Base-by-base conservation (phyloP, 2,329 filamentous ascomycete genomes). In the Rhinocladiella similis region DNA sequence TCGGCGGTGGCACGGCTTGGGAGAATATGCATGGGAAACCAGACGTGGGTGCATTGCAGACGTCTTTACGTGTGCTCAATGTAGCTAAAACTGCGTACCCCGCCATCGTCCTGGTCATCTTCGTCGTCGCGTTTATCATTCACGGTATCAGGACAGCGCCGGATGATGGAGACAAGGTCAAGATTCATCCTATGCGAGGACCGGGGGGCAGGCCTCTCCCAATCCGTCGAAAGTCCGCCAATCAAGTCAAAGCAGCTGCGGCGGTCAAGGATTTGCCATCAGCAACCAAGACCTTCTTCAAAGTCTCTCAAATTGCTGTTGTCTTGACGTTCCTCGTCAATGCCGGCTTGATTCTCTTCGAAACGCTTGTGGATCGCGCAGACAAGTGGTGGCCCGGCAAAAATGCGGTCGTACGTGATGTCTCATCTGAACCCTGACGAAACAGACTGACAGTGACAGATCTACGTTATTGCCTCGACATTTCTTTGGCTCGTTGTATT, bases 201-300 rank as follows among this genome's bases (percentile, higher is more conserved):
- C 91, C 92, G 1, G 92, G 90, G 54, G 93, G 92, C 64, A 92
- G 95, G 71, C 91, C 91, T 33, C 78, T 97, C 52, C 91, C 91
- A 57, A 88, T 85, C 69, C 84, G 77, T 75, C 78, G 74, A 71
- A 81, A 69, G 69, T 73, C 71, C 63, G 77, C 74, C 71, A 75
- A 72, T 66, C 77, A 73, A 68, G 76, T 76, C 62, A 77, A 78
- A 65, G 72, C 76, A 58, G 70, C 70, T 50, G 70, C 73, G 61
- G 64, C 66, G 22, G 74, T 74, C 58, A 75, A 76, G 62, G 80
- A 84, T 64, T 85, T 91, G 70, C 87, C 86, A 59, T 81, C 77
- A n/a, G 77, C 80, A 46, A 80, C 85, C 64, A 90, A 89, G 70
- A 78, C 84, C 36, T 76, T 90, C 47, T 96, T 96, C 72, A 84